Conservation (phyloP, 176 grass and related monocot genomes). For the maize (Zea mays) region Zm-B73-REFERENCE-NAM-5.0 NC_050101.1:143876501-143877000, state of each 20-base stretch:
- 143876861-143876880: neutral
- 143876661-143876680: neutral
- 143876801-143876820: too few relatives aligned
- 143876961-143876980: neutral
- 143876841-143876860: neutral
- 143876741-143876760: too few relatives aligned
- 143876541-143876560: constrained; percentile 9
- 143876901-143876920: neutral
- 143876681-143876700: too few relatives aligned
- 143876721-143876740: too few relatives aligned
- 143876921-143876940: neutral
- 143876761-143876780: too few relatives aligned
- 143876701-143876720: too few relatives aligned
- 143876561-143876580: neutral
- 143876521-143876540: neutral
- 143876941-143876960: neutral
- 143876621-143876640: neutral
- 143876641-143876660: neutral
- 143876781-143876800: too few relatives aligned
- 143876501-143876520: neutral
- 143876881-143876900: neutral
- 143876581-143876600: neutral
- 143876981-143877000: neutral
- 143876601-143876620: neutral
- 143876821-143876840: neutral